Conservation (phyloP, 1,284 basidiomycete genomes). For the Rhodotorula mucilaginosa region DNA sequence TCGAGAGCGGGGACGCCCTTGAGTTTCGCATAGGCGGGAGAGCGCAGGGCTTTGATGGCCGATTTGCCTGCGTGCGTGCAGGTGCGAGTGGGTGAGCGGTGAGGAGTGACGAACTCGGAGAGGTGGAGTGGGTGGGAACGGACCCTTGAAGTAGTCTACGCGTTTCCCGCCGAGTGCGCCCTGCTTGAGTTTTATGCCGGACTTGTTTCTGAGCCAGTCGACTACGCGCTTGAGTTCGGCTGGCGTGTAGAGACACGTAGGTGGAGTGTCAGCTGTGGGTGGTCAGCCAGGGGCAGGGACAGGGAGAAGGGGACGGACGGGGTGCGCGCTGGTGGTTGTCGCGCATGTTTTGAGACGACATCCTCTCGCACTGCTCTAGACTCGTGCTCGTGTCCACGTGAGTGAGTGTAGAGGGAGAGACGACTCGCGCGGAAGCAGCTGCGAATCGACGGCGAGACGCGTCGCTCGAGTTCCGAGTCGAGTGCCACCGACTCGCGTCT, state of each 20-base stretch:
- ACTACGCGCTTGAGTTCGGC: conserved; percentile 61
- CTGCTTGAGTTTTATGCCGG: conserved; percentile 83
- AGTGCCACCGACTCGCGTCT: no score
- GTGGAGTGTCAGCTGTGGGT: not conserved
- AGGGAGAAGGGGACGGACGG: conserved; percentile 7
- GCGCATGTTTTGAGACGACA: conserved; percentile 14
- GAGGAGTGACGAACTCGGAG: conserved; percentile 11
- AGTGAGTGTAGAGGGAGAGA: not conserved
- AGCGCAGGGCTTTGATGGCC: conserved; percentile 84
- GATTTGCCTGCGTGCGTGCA: conserved; percentile 66
- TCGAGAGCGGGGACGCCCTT: conserved; percentile 64
- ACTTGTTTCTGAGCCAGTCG: conserved; percentile 76
- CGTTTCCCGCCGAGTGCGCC: conserved; percentile 93
- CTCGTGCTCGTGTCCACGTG: not conserved
- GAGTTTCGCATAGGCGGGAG: conserved; percentile 84
- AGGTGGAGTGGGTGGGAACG: conserved; percentile 43
- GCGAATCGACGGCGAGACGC: not conserved
- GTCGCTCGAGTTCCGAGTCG: not conserved
- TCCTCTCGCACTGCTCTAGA: not conserved
- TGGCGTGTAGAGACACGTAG: not conserved
- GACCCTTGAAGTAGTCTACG: conserved; percentile 96
- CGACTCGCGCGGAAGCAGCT: not conserved
- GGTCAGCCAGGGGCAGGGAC: conserved; percentile 1
- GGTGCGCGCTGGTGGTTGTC: conserved; percentile 36
- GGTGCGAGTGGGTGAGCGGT: not conserved